These are phyloP conservation scores for Neonectria neomacrospora DNA, from an alignment of 2,329 filamentous ascomycete species.

Conservation along the genomic window DNA sequence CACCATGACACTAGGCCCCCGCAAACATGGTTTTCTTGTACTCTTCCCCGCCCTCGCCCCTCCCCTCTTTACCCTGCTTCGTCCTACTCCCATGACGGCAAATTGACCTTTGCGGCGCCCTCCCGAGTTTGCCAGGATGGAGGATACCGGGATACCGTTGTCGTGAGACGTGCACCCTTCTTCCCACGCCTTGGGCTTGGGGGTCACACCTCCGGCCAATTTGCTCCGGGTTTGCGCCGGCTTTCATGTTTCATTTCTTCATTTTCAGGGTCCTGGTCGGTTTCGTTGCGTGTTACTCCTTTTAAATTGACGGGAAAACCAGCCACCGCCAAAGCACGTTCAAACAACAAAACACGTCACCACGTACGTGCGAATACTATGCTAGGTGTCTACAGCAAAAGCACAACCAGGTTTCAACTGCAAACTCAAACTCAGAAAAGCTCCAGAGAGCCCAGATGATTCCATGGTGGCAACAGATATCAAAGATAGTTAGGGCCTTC, in stretches of 20 bases:
- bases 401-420: background rate
- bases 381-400: background rate
- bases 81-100: constrained; percentile 21
- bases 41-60: constrained; percentile 28
- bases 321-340: background rate
- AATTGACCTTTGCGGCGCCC: constrained; percentile 35
- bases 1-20: constrained; percentile 39
- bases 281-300: background rate
- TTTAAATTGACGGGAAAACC: background rate
- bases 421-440: background rate
- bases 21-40: constrained; percentile 31
- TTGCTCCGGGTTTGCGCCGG: constrained; percentile 37
- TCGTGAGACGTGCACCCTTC: constrained; percentile 7
- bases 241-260: background rate
- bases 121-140: constrained; percentile 10
- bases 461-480: background rate
- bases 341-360: background rate
- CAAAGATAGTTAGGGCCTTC: background rate
- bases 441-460: background rate
- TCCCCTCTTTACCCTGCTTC: background rate
- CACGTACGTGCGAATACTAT: background rate
- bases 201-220: constrained; percentile 32
- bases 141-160: constrained; percentile 10
- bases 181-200: constrained; percentile 1
- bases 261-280: background rate